phyloP scores from a whole-genome alignment of 225 moss, liverwort and hornwort species.

The Asterella californica region DNA sequence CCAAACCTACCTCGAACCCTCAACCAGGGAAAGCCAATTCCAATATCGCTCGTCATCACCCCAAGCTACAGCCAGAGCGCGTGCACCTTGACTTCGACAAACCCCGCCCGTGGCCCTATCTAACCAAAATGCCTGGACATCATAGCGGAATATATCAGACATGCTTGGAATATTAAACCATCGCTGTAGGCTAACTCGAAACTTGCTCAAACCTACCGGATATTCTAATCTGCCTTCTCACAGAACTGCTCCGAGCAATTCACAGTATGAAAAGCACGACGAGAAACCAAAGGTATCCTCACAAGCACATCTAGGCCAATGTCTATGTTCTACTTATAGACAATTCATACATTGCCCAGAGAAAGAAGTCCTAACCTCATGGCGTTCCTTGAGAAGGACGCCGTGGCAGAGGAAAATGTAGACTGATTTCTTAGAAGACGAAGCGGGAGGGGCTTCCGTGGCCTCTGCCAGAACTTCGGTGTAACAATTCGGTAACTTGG shows the following conservation, averaged over 20 bases:
- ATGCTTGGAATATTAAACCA: background rate
- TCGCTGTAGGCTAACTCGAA: background rate
- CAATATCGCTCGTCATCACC: constrained; percentile 24
- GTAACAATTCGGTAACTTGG: constrained; percentile 18
- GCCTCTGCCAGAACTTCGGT: constrained; percentile 16
- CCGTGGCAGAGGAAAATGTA: constrained; percentile 13
- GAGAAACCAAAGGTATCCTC: too few species aligned
- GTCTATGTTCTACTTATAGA: background rate
- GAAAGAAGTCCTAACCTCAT: constrained; percentile 16
- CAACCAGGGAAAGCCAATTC: constrained; percentile 33
- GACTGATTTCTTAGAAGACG: constrained; percentile 1
- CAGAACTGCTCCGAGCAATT: background rate
- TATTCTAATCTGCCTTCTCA: background rate
- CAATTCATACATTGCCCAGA: background rate
- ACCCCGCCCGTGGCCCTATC: constrained; percentile 45
- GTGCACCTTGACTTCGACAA: constrained; percentile 41
- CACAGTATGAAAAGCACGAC: too few species aligned
- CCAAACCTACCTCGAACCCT: constrained; percentile 31
- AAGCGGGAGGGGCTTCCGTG: background rate
- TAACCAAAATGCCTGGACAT: constrained; percentile 43
- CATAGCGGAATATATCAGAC: background rate
- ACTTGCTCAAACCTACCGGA: background rate
- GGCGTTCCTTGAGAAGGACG: constrained; percentile 14
- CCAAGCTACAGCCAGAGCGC: constrained; percentile 33
- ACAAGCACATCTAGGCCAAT: too few species aligned